Evolutionary conservation across 2,329 filamentous ascomycete species (phyloP).

Genomic region (Trichophyton rubrum): DNA sequence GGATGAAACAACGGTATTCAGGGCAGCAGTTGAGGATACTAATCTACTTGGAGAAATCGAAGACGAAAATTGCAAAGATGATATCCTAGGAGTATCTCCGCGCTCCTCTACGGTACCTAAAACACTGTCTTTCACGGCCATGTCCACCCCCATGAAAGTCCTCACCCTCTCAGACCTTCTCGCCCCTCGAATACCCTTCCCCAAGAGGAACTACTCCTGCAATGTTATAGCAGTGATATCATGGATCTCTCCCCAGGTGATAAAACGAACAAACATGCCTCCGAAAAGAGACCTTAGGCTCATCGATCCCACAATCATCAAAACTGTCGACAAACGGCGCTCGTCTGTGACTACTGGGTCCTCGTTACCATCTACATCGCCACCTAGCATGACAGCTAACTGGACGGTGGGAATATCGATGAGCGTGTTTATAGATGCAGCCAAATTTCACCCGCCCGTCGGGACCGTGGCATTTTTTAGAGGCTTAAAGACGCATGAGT

Average conservation of each 20-base stretch:
- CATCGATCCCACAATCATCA: constrained; percentile 16
- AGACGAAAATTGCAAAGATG: not conserved
- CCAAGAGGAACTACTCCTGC: constrained; percentile 18
- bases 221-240: constrained; percentile 18
- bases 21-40: no score
- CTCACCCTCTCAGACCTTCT: constrained; percentile 15
- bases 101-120: not conserved
- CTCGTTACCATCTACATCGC: not conserved
- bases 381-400: not conserved
- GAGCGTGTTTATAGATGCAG: constrained; percentile 21
- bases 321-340: not conserved
- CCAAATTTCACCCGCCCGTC: constrained; percentile 16
- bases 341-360: not conserved
- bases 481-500: constrained; percentile 20
- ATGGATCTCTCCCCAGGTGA: constrained; percentile 17
- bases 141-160: not conserved
- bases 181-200: constrained; percentile 11
- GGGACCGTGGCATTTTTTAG: constrained; percentile 21
- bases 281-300: constrained; percentile 22
- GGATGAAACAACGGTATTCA: no score
- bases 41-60: no score
- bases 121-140: not conserved
- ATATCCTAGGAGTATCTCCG: not conserved
- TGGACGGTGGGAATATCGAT: constrained; percentile 15
- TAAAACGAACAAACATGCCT: constrained; percentile 17